Base-by-base conservation (phyloP, 176 grass and related monocot species). In the Phragmites australis region DNA sequence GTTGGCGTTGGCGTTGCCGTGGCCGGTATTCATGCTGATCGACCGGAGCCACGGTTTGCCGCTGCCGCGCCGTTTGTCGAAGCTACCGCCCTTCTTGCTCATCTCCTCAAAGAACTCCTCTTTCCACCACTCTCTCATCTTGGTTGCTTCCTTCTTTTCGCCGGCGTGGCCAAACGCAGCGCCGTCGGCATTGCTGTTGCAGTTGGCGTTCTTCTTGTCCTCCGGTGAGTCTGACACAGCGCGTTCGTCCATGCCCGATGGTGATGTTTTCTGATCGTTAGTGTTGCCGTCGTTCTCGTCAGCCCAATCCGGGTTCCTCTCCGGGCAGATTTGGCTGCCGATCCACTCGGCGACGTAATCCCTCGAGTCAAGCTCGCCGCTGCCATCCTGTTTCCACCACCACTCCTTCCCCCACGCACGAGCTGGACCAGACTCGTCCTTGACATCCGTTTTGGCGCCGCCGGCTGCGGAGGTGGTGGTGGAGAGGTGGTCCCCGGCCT, bases 401-500 rank as follows among this genome's bases (percentile, higher is more conserved):
- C 75, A 77, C 42, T 77, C 57, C 57, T 63, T 77, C 27, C 57
- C 57, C 75, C 57, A 77, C 17, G 56, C 74, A 13, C 25, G 27
- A 12, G 55, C 74, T 41, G 74, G 74, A 9, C 55, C 74, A 13
- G 74, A 46, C 40, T 76, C 55, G 6, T 76, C 74, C 55, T 46
- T 61, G 17, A 13, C n/a, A 7, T 74, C 70, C 49, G 31, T 53
- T 7, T 5, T 74, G 34, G 69, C 21, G 2, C 51, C 72, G 13
- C 72, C 72, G 1, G 73, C 54, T 18, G 56, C 41, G 17, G 74
- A 21, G 9, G 54, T 9, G 37, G 39, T 39, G 44, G 47, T 25
- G 48, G 61, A 77, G 74, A 77, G 74, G 26, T 77, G 61, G 61
- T 87, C 83, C 6, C 84, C 84, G 2, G 50, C 67, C 44, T 93